Evolutionary conservation across 257 asterid species (phyloP), one percentile per base, ranked within the genome.

Genomic region (Fraxinus excelsior): DNA sequence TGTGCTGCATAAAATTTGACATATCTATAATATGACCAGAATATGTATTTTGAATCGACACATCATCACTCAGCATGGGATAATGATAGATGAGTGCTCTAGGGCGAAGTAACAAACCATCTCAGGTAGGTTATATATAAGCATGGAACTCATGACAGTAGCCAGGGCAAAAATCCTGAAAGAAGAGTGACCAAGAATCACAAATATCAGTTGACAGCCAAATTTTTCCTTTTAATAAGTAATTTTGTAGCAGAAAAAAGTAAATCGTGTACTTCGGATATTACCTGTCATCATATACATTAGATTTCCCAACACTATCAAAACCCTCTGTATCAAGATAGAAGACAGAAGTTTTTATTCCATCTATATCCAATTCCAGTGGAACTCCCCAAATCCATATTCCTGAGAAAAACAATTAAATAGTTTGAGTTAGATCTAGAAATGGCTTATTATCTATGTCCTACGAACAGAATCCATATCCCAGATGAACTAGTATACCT

Each of bases 361-460:
- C 97, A 79, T 76, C 80, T 23, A 96, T 83, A 34, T 91, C 93
- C 84, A 91, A 38, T 78, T 89, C 96, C 16, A 90, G 7, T 74
- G 97, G 99, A 79, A 87, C 70, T 80, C 96, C 99, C 99, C 99
- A 96, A 51, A 93, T 92, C 99, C 99, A 93, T 83, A 96, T 90
- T 31, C 98, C 98, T 92, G 84, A 75, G 73, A 56, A 82, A 79
- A 71, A 42, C 64, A 74, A 73, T 21, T 51, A 46, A 42, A 75
- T 44, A 16, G 3, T 71, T 38, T 69, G 21, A 29, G 72, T 66
- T 76, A 64, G 19, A 18, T 74, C 18, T 10, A 13, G 37, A 23
- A 35, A 73, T 69, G 31, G 68, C 51, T 25, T 37, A 44, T 53
- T 69, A 42, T 21, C 37, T 12, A 31, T 14, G n/a, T n/a, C 73